Percentiles rank a stretch among this genome's conserved stretches.
Conservation (phyloP, 345 rosid species). For the Eutrema japonicum region DNA sequence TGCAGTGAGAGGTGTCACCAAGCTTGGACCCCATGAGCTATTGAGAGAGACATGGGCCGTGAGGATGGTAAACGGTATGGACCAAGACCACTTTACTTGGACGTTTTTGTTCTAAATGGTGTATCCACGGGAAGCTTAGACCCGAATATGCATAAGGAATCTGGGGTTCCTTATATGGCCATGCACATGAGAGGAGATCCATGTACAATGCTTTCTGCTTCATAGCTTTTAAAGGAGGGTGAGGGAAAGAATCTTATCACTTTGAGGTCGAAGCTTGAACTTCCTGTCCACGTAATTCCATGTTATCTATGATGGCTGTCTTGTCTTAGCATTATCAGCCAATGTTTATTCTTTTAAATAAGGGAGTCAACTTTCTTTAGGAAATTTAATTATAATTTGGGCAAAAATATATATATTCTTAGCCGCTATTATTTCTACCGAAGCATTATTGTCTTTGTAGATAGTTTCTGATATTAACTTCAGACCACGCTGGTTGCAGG, state of each 20-base stretch:
- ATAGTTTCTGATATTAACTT: background rate
- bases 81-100: slow-evolving; percentile 89
- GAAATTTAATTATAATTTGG: background rate
- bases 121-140: slow-evolving; percentile 84
- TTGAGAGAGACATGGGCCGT: slow-evolving; percentile 87
- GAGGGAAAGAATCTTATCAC: slow-evolving; percentile 82
- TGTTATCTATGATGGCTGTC: slow-evolving; percentile 21
- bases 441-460: slow-evolving; percentile 13
- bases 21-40: slow-evolving; percentile 82
- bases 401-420: background rate
- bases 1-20: slow-evolving; percentile 80
- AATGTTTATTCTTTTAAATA: background rate
- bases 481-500: slow-evolving; percentile 60
- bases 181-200: slow-evolving; percentile 99
- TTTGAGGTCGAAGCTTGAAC: slow-evolving; percentile 96
- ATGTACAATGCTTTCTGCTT: slow-evolving; percentile 47
- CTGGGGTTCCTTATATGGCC: slow-evolving; percentile 71
- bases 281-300: slow-evolving; percentile 85
- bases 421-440: slow-evolving; percentile 15
- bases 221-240: slow-evolving; percentile 85
- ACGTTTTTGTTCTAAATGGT: slow-evolving; percentile 85
- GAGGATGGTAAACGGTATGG: slow-evolving; percentile 73
- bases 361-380: slow-evolving; percentile 24
- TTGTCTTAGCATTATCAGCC: background rate
- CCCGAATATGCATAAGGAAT: slow-evolving; percentile 62